These are phyloP conservation scores for Helichrysum umbraculigerum DNA, from an alignment of 129 eudicot species.

Conservation along the genomic window DNA sequence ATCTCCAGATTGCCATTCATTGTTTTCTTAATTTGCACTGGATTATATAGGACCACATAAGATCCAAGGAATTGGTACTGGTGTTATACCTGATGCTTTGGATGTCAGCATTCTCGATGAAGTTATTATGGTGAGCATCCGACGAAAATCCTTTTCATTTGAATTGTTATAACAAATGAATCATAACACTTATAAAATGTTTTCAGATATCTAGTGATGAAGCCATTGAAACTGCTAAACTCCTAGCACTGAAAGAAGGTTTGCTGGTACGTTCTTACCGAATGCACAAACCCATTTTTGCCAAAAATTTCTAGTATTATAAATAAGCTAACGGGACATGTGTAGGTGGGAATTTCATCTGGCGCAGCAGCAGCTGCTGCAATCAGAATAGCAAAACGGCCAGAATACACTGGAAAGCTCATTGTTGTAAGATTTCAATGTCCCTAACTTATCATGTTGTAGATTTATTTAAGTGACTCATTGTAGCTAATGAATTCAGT, in stretches of 20 bases:
- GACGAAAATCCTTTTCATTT: background rate
- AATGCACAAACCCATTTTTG: background rate
- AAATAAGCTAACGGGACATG: background rate
- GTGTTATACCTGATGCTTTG: constrained; percentile 49
- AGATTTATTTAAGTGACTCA: background rate
- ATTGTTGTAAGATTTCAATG: constrained; percentile 57
- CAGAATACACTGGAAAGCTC: constrained; percentile 66
- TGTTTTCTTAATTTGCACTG: constrained; percentile 9
- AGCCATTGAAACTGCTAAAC: constrained; percentile 73
- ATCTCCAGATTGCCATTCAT: background rate
- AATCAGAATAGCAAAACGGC: constrained; percentile 52
- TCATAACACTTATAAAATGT: background rate
- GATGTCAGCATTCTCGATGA: constrained; percentile 57
- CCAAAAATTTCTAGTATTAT: background rate
- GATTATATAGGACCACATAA: constrained; percentile 50
- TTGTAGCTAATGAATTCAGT: background rate
- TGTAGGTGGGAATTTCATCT: constrained; percentile 69
- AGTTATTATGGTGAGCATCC: constrained; percentile 48
- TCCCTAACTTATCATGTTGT: background rate
- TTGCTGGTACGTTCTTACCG: constrained; percentile 54
- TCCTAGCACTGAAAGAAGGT: constrained; percentile 78
- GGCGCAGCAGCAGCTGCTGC: constrained; percentile 85
- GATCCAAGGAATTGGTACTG: constrained; percentile 78
- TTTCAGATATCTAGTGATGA: constrained; percentile 68
- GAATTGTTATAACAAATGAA: background rate